These are phyloP conservation scores for Agrostemma githago DNA, from an alignment of 148 eudicot species.

Conservation along the genomic window DNA sequence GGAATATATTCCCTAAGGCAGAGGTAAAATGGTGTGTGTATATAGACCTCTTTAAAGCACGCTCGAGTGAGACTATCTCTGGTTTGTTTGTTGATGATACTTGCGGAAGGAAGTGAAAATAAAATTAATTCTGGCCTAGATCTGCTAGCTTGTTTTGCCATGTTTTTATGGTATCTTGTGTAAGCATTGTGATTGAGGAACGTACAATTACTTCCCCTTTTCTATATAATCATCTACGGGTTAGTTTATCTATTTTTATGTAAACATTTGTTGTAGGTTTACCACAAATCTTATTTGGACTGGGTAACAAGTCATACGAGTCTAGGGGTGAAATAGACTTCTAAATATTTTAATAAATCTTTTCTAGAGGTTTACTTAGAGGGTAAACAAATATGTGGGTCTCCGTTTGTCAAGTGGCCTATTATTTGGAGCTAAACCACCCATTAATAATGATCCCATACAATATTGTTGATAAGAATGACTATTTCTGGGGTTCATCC, in stretches of 20 bases:
- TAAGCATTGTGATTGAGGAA: background rate
- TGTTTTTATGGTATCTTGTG: background rate
- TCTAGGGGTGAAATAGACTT: background rate
- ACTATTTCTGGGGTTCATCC: background rate
- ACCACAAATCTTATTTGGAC: background rate
- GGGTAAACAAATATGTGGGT: background rate
- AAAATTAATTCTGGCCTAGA: background rate
- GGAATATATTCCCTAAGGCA: too few species aligned
- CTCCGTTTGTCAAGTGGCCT: background rate
- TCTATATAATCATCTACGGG: background rate
- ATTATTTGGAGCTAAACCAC: background rate
- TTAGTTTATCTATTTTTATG: background rate
- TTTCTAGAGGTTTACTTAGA: constrained; percentile 1
- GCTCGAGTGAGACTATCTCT: background rate
- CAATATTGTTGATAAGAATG: background rate
- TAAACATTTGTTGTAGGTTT: background rate
- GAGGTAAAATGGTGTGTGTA: background rate
- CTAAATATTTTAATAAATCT: background rate
- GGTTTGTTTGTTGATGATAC: background rate
- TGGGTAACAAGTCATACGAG: background rate
- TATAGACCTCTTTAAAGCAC: too few species aligned
- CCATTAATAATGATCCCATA: background rate
- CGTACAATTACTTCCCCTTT: background rate
- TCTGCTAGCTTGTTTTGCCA: background rate
- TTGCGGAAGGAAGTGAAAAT: background rate